Evolutionary conservation across 805 yeast genomes (phyloP).

Genomic region (Yarrowia sp.): DNA sequence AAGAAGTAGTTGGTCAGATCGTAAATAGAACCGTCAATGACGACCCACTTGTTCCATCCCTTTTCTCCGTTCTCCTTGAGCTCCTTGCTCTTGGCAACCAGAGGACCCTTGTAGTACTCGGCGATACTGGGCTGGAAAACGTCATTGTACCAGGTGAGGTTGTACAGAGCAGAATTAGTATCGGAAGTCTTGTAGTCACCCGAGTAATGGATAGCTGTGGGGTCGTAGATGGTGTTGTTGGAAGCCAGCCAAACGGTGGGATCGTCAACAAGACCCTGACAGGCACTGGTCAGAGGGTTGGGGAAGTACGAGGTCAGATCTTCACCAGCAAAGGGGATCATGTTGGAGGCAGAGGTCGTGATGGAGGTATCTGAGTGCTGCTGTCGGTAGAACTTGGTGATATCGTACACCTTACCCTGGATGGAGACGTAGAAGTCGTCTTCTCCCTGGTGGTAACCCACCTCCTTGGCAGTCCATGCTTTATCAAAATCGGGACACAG

Average conservation of each 20-base stretch:
- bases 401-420: conserved; percentile 52
- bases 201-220: conserved; percentile 49
- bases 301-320: conserved; percentile 53
- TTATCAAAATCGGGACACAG: conserved; percentile 54
- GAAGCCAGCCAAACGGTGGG: conserved; percentile 45
- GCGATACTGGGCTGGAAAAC: conserved; percentile 50
- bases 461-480: conserved; percentile 50
- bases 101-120: conserved; percentile 50
- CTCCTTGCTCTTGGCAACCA: conserved; percentile 51
- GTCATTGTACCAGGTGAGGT: conserved; percentile 51
- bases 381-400: conserved; percentile 51
- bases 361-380: conserved; percentile 54
- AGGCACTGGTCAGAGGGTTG: conserved; percentile 52
- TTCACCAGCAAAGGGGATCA: conserved; percentile 53
- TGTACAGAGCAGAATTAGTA: conserved; percentile 49
- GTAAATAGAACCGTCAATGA: conserved; percentile 49
- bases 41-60: conserved; percentile 47
- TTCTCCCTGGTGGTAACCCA: conserved; percentile 47
- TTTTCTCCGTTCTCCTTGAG: conserved; percentile 45
- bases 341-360: conserved; percentile 47
- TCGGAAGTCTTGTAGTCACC: conserved; percentile 48
- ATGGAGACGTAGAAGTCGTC: conserved; percentile 50
- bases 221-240: conserved; percentile 48
- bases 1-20: conserved; percentile 51
- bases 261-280: conserved; percentile 52